Evolutionary conservation across 164 flowering plant species (phyloP), one percentile per base, ranked within the genome.

Genomic region (Kalanchoe fedtschenkoi): DNA sequence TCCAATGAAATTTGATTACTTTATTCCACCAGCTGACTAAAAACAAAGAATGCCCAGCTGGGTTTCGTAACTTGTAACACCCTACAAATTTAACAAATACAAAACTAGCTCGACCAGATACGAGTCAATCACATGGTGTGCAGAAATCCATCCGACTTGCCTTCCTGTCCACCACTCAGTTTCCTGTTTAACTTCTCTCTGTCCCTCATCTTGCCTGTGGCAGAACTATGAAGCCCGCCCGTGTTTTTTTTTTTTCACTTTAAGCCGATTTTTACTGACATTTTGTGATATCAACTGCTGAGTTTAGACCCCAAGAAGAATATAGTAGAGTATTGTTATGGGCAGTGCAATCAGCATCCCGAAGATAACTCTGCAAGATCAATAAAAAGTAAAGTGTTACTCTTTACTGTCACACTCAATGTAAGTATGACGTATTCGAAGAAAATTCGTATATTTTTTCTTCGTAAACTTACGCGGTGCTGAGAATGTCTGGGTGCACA

Each of bases 311-410:
- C 92, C 97, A 81, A 90, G 65, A n/a, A 90, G 68, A 41, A 90
- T 78, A 80, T 90, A 90, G 81, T 90, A 90, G 3, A 84, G 84
- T 0, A 90, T 82, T 0, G 95, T 87, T 24, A 90, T 83, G 0
- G 97, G 97, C 72, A 90, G 73, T 0, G 97, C 92, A 4, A 89
- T 80, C 54, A 89, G 67, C 96, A 89, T 89, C 57, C 96, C 96
- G 54, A 89, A 89, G 47, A 89, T 89, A 15, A 89, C 96, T 32
- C 96, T 89, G 73, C 72, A 74, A 65, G 41, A 30, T 19, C 2
- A 56, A 26, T 24, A 58, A 17, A 9, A 4, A 34, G 10, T 17
- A 26, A n/a, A 10, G 30, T 24, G 30, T 11, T 19, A 57, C 11
- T 57, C 16, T 8, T 39, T 39, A 26, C 17, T 30, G 16, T 55